Percentiles rank a stretch among this genome's conserved stretches.
phyloP scores from a whole-genome alignment of 2,329 filamentous ascomycete genomes.

The Boeremia exigua region DNA sequence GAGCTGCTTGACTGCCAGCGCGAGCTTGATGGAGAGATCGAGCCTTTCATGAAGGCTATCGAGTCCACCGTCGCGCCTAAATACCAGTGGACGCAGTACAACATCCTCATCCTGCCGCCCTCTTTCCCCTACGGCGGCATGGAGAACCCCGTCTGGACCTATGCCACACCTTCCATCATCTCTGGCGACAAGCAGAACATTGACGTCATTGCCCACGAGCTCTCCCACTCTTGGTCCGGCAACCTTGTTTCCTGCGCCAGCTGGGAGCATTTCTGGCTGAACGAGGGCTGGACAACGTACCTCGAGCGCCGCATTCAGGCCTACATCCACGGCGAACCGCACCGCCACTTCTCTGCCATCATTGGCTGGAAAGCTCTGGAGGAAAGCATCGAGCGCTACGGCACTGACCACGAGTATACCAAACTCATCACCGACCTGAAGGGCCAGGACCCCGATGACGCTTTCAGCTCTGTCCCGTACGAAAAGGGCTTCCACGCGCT shows the following conservation, averaged over 20 bases:
- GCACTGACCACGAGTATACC: constrained; percentile 88
- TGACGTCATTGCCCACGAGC: constrained; percentile 92
- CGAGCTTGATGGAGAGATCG: constrained; percentile 90
- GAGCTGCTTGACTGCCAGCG: constrained; percentile 83
- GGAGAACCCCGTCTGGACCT: constrained; percentile 95
- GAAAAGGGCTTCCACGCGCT: constrained; percentile 97
- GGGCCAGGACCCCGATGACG: constrained; percentile 92
- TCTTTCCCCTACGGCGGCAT: constrained; percentile 70
- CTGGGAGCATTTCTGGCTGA: constrained; percentile 79
- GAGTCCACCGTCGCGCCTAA: constrained; percentile 77
- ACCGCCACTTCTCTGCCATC: constrained; percentile 93
- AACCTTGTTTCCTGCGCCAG: constrained; percentile 80
- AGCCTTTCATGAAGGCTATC: constrained; percentile 87
- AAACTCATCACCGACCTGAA: constrained; percentile 87
- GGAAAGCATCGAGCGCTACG: constrained; percentile 79
- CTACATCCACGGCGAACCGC: constrained; percentile 78
- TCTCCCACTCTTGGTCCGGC: constrained; percentile 81
- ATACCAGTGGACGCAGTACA: constrained; percentile 95
- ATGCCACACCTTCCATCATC: constrained; percentile 92
- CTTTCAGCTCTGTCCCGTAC: constrained; percentile 90
- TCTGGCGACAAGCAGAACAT: constrained; percentile 84
- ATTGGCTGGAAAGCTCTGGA: constrained; percentile 92
- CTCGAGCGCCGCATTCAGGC: constrained; percentile 85
- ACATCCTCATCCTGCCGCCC: constrained; percentile 86
- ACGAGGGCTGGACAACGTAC: constrained; percentile 92